phyloP scores from a whole-genome alignment of 2,329 filamentous ascomycete species.

The Colletotrichum sp. region DNA sequence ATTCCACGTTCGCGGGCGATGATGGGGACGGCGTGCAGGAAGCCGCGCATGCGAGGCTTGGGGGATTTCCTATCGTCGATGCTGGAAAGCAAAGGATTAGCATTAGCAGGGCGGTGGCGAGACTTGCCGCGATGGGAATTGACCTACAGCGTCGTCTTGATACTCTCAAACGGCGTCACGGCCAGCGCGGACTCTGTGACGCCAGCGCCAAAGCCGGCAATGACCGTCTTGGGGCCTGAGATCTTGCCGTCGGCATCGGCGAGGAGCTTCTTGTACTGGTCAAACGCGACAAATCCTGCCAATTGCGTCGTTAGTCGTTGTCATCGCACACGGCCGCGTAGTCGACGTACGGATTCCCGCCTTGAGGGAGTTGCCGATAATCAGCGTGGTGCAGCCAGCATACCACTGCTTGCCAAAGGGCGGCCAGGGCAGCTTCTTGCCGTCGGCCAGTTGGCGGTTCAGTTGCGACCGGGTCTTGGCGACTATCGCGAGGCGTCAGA shows the following conservation, averaged over 20 bases:
- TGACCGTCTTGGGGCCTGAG: conserved; percentile 86
- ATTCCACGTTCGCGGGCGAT: conserved; percentile 89
- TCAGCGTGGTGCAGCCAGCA: conserved; percentile 94
- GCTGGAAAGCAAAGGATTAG: conserved; percentile 43
- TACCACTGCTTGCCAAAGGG: conserved; percentile 96
- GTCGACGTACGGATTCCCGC: conserved; percentile 81
- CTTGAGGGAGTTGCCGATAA: conserved; percentile 96
- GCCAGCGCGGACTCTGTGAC: conserved; percentile 92
- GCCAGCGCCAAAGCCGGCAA: conserved; percentile 93
- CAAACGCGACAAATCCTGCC: conserved; percentile 89
- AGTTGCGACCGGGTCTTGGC: conserved; percentile 95
- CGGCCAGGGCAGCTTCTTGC: conserved; percentile 91
- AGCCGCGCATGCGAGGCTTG: conserved; percentile 87
- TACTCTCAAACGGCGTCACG: conserved; percentile 96
- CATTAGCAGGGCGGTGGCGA: not conserved
- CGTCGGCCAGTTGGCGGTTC: conserved; percentile 80
- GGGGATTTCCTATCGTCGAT: conserved; percentile 93
- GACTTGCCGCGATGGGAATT: not conserved
- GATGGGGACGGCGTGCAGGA: conserved; percentile 86
- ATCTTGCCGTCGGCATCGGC: conserved; percentile 86
- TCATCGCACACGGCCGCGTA: not conserved
- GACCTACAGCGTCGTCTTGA: conserved; percentile 88
- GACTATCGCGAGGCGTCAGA: conserved; percentile 54
- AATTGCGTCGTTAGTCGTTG: conserved; percentile 11
- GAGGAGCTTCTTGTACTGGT: conserved; percentile 87